Conservation (phyloP, 2,329 filamentous ascomycete species). For the Calonectria pseudoreteaudii region DNA sequence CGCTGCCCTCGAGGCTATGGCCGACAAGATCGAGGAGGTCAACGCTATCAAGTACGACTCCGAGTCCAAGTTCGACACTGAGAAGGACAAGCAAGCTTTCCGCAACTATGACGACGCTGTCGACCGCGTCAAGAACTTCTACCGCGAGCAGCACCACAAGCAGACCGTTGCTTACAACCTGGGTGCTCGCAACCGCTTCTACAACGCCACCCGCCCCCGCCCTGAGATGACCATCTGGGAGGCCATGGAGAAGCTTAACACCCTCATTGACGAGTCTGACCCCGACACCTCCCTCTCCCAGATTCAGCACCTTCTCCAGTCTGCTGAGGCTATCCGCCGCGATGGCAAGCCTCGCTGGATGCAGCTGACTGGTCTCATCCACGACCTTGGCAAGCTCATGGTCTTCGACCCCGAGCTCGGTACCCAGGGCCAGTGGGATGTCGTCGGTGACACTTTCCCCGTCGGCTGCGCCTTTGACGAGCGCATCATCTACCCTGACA, state of each 20-base stretch:
- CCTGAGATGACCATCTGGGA: conserved; percentile 89
- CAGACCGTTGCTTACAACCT: conserved; percentile 89
- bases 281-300: conserved; percentile 89
- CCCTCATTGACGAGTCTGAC: conserved; percentile 90
- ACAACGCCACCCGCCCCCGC: conserved; percentile 69
- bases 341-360: conserved; percentile 88
- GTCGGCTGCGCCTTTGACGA: conserved; percentile 81
- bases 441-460: conserved; percentile 88
- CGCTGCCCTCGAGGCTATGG: conserved; percentile 59
- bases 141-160: conserved; percentile 77
- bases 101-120: conserved; percentile 86
- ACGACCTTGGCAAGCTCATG: conserved; percentile 84
- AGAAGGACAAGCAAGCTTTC: conserved; percentile 85
- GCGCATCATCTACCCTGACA: conserved; percentile 83
- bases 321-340: conserved; percentile 87
- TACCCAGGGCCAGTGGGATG: conserved; percentile 91
- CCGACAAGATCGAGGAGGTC: conserved; percentile 63
- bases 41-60: conserved; percentile 64
- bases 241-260: conserved; percentile 93
- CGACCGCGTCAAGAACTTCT: conserved; percentile 88
- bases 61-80: conserved; percentile 75
- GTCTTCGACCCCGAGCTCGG: conserved; percentile 75
- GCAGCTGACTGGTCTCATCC: conserved; percentile 81
- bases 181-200: conserved; percentile 71
- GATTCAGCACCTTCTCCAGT: conserved; percentile 90